A percentile compares a stretch with the other conserved stretches of the same genome.
phyloP scores from a whole-genome alignment of 176 grass and related monocot genomes.

The Carex scoparia region DNA sequence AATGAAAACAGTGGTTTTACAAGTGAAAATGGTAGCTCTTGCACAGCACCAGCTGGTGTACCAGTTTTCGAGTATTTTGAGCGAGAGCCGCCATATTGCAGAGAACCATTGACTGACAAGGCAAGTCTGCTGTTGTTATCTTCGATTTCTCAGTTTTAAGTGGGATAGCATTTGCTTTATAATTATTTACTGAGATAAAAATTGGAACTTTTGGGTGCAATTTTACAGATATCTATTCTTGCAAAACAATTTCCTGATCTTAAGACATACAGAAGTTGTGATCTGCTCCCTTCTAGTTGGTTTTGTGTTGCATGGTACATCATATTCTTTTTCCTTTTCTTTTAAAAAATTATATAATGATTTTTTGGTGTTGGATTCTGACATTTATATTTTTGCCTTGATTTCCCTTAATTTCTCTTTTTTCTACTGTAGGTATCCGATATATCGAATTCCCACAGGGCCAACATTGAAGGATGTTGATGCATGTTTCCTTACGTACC shows the following conservation, averaged over 20 bases:
- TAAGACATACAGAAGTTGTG: slow-evolving; percentile 83
- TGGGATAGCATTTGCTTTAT: not conserved
- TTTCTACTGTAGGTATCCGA: slow-evolving; percentile 91
- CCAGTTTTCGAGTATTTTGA: slow-evolving; percentile 78
- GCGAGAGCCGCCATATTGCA: slow-evolving; percentile 67
- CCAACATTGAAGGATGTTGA: slow-evolving; percentile 97
- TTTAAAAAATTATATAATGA: not conserved
- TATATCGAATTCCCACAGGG: slow-evolving; percentile 97
- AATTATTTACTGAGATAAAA: not conserved
- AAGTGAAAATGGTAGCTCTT: slow-evolving; percentile 40
- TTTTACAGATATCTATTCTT: slow-evolving; percentile 70
- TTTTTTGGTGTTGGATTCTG: not conserved
- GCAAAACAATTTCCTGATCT: slow-evolving; percentile 70
- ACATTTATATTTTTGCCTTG: slow-evolving; percentile 24
- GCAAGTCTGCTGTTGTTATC: slow-evolving; percentile 26
- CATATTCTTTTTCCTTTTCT: not conserved
- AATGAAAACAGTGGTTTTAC: slow-evolving; percentile 38
- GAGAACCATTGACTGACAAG: slow-evolving; percentile 95
- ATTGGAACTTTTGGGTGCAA: slow-evolving; percentile 6
- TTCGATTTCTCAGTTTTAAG: slow-evolving; percentile 10
- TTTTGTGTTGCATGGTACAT: slow-evolving; percentile 98
- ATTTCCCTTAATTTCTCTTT: slow-evolving; percentile 47
- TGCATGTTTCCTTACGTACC: slow-evolving; percentile 96
- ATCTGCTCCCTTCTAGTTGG: slow-evolving; percentile 81
- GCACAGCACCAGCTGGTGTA: slow-evolving; percentile 28